Evolutionary conservation across 768 basidiomycete genomes (phyloP).

Genomic region (Cystofilobasidium bisporidii): DNA sequence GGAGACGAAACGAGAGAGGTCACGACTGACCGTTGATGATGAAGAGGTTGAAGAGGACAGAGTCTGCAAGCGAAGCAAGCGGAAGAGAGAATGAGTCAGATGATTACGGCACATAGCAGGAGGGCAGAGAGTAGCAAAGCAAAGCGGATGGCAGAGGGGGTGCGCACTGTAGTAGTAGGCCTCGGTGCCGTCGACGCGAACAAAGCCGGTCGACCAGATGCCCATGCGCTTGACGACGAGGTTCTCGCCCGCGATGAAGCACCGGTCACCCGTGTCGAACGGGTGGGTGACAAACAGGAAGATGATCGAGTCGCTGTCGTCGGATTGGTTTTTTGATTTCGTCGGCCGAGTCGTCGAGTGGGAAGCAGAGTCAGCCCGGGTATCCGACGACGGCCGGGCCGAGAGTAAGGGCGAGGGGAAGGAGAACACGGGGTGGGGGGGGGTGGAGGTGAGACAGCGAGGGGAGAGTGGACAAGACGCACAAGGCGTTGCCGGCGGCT

Average conservation of each 20-base stretch:
- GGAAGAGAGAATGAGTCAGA: no score
- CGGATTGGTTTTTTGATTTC: no score
- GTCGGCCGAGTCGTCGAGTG: no score
- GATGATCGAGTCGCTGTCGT: slow-evolving; percentile 56
- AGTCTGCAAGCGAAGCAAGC: slow-evolving; percentile 48
- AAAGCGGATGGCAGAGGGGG: no score
- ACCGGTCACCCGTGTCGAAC: slow-evolving; percentile 73
- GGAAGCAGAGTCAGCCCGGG: no score
- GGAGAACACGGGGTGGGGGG: no score
- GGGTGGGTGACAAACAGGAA: slow-evolving; percentile 67
- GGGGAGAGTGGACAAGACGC: background rate
- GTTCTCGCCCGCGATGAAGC: slow-evolving; percentile 54
- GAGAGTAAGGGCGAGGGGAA: no score
- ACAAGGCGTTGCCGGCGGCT: slow-evolving; percentile 58
- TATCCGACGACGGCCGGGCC: no score
- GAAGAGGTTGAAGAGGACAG: slow-evolving; percentile 67
- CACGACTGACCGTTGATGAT: slow-evolving; percentile 46
- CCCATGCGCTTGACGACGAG: slow-evolving; percentile 67
- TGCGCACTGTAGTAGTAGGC: slow-evolving; percentile 70
- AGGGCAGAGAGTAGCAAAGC: background rate
- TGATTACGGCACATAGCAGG: no score
- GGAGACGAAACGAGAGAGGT: background rate
- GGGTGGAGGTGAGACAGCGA: background rate
- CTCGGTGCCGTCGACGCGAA: slow-evolving; percentile 63
- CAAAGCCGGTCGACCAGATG: slow-evolving; percentile 66